Evolutionary conservation across 2,329 filamentous ascomycete species (phyloP).

Genomic region (Nemania diffusa): DNA sequence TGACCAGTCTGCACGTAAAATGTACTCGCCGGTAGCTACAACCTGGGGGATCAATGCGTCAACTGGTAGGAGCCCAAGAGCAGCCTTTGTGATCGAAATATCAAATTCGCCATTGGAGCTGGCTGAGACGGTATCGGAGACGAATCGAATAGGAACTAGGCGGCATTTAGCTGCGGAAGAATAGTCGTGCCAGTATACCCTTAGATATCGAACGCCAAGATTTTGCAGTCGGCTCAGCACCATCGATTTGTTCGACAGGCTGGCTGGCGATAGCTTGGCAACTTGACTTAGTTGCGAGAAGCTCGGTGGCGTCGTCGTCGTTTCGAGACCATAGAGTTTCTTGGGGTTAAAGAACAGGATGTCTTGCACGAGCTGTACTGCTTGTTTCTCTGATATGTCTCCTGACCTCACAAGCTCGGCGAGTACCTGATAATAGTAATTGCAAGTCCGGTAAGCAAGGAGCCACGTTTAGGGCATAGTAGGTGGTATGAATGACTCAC

Average conservation of each 20-base stretch:
- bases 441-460: background rate
- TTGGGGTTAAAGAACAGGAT: constrained; percentile 84
- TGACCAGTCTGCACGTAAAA: constrained; percentile 71
- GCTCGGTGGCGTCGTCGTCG: constrained; percentile 52
- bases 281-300: constrained; percentile 37
- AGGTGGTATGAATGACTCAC: background rate
- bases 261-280: too few species aligned
- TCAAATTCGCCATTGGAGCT: constrained; percentile 57
- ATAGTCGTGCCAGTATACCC: constrained; percentile 81
- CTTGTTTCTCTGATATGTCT: constrained; percentile 70
- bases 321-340: constrained; percentile 71
- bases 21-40: constrained; percentile 71
- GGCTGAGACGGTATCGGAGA: constrained; percentile 59
- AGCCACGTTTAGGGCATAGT: too few species aligned
- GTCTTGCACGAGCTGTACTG: constrained; percentile 70
- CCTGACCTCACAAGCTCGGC: constrained; percentile 72
- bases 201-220: constrained; percentile 57
- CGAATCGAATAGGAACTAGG: constrained; percentile 72
- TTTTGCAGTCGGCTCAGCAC: background rate
- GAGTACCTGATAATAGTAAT: constrained; percentile 61
- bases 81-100: constrained; percentile 71
- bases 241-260: too few species aligned
- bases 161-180: constrained; percentile 74
- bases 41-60: constrained; percentile 67
- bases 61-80: constrained; percentile 74